These are phyloP conservation scores for Mycosphaerella arachidis DNA, from an alignment of 2,329 filamentous ascomycete genomes.

Conservation along the genomic window DNA sequence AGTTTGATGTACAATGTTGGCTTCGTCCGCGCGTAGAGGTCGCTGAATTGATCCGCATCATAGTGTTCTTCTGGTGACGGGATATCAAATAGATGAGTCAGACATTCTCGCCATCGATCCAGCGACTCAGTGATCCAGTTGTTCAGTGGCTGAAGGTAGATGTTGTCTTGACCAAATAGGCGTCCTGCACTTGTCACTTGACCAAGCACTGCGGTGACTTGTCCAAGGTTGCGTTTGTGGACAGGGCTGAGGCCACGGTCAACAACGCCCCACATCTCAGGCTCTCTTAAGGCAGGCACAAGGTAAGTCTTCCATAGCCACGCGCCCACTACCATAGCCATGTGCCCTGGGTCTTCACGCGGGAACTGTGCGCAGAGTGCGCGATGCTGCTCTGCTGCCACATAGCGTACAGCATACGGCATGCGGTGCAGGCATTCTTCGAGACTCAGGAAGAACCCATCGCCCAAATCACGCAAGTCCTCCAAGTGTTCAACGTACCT, in stretches of 20 bases:
- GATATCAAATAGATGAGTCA: slow-evolving; percentile 72
- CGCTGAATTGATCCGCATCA: slow-evolving; percentile 98
- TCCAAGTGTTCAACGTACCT: slow-evolving; percentile 93
- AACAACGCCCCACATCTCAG: slow-evolving; percentile 88
- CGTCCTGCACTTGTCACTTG: slow-evolving; percentile 84
- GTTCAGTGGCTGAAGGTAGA: slow-evolving; percentile 93
- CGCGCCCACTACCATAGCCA: slow-evolving; percentile 78
- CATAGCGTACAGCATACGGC: slow-evolving; percentile 86
- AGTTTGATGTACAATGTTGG: slow-evolving; percentile 99
- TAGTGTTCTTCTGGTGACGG: slow-evolving; percentile 86
- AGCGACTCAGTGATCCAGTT: slow-evolving; percentile 84
- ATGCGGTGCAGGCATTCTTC: slow-evolving; percentile 82
- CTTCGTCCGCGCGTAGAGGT: slow-evolving; percentile 92
- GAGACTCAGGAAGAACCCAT: slow-evolving; percentile 77
- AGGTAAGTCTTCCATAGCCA: slow-evolving; percentile 96
- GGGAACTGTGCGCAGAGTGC: slow-evolving; percentile 72
- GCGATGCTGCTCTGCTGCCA: slow-evolving; percentile 82
- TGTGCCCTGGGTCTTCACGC: slow-evolving; percentile 68
- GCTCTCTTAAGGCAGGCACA: slow-evolving; percentile 80
- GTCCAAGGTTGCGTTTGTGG: slow-evolving; percentile 85
- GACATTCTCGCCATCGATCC: slow-evolving; percentile 70
- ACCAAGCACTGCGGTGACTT: slow-evolving; percentile 85
- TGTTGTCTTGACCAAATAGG: slow-evolving; percentile 87
- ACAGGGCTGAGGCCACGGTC: slow-evolving; percentile 84
- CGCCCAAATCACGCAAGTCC: slow-evolving; percentile 88